Evolutionary conservation across 2,329 filamentous ascomycete species (phyloP).

Genomic region (Calonectria fujianensis): DNA sequence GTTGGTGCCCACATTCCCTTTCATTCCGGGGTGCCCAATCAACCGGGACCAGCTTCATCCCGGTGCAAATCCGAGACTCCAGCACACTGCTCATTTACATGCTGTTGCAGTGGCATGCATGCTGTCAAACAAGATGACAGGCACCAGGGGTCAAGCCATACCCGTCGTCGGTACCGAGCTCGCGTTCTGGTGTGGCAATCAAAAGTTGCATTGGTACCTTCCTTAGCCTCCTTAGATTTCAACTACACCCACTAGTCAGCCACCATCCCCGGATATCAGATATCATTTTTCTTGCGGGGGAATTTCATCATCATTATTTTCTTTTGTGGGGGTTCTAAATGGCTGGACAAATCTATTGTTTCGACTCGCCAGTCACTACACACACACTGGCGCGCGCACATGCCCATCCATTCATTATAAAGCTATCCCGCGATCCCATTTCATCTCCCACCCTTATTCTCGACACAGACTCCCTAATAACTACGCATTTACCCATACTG

Average conservation of each 20-base stretch:
- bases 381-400: not conserved
- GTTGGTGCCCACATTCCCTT: too few relatives aligned
- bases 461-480: not conserved
- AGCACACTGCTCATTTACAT: not conserved
- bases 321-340: not conserved
- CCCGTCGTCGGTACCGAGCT: not conserved
- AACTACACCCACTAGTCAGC: not conserved
- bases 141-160: slow-evolving; percentile 13
- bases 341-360: not conserved
- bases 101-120: not conserved
- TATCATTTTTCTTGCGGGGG: slow-evolving; percentile 8
- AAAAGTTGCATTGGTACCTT: not conserved
- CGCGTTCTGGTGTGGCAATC: not conserved
- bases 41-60: not conserved
- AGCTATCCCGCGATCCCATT: not conserved
- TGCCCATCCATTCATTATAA: not conserved
- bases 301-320: not conserved
- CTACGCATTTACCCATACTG: too few relatives aligned
- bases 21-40: not conserved
- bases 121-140: slow-evolving; percentile 15
- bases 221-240: not conserved
- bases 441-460: not conserved
- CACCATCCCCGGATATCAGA: not conserved
- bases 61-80: slow-evolving; percentile 2
- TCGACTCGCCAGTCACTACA: not conserved